These are phyloP conservation scores for Mucor piriformis DNA, from an alignment of 371 early-diverging fungal genomes.

Conservation along the genomic window DNA sequence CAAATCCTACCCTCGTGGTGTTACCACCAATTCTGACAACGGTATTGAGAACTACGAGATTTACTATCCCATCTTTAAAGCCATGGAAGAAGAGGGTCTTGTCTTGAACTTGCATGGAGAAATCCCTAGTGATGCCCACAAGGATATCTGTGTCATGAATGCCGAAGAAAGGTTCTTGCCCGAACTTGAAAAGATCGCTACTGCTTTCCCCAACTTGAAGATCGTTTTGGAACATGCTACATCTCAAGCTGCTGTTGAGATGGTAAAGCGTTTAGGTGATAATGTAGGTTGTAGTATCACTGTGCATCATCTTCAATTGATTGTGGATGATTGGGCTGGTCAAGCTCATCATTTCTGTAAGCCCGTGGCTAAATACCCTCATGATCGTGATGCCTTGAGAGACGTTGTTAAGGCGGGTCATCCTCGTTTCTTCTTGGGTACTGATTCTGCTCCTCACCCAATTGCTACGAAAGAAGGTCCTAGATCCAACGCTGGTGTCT, in stretches of 20 bases:
- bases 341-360: conserved; percentile 97
- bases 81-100: conserved; percentile 94
- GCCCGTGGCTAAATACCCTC: conserved; percentile 96
- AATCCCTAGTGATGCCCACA: conserved; percentile 82
- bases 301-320: conserved; percentile 89
- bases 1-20: conserved; percentile 96
- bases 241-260: conserved; percentile 90
- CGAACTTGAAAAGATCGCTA: conserved; percentile 82
- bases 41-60: conserved; percentile 90
- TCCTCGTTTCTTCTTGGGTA: conserved; percentile 95
- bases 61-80: conserved; percentile 91
- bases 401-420: conserved; percentile 82
- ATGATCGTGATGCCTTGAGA: conserved; percentile 89
- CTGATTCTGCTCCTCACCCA: conserved; percentile 97
- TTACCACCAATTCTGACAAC: conserved; percentile 95
- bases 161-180: conserved; percentile 93
- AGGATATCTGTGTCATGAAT: conserved; percentile 92
- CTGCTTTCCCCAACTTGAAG: conserved; percentile 88
- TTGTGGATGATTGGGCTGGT: conserved; percentile 97
- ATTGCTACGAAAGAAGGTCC: conserved; percentile 85
- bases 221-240: conserved; percentile 98
- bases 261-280: conserved; percentile 87
- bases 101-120: conserved; percentile 97
- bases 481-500: conserved; percentile 89
- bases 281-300: conserved; percentile 96